Conservation (phyloP, 495 filamentous ascomycete genomes). For the Talaromyces adpressus region DNA sequence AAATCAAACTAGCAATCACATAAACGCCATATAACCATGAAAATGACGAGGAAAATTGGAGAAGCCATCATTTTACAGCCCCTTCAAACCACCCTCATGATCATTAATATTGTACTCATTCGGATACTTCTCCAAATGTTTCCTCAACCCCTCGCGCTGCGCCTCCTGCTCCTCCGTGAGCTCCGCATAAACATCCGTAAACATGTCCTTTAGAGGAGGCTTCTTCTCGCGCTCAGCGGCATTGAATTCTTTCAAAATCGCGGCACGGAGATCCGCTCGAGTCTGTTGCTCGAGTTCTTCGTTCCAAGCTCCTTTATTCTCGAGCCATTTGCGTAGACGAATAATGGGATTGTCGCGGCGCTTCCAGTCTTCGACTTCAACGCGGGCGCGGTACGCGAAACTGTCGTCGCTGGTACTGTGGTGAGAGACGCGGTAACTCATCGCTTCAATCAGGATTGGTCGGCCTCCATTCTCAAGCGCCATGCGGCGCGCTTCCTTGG, state of each 20-base stretch:
- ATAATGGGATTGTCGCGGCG: constrained; percentile 91
- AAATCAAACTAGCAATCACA: background rate
- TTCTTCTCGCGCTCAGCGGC: constrained; percentile 88
- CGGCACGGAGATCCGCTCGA: constrained; percentile 57
- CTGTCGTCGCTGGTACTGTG: constrained; percentile 98
- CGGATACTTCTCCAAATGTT: constrained; percentile 77
- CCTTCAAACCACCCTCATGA: constrained; percentile 70
- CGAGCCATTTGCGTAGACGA: constrained; percentile 85
- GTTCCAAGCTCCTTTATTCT: constrained; percentile 73
- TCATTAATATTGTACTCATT: constrained; percentile 82
- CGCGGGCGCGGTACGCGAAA: constrained; percentile 87
- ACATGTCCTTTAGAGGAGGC: constrained; percentile 68
- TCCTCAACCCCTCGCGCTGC: constrained; percentile 74
- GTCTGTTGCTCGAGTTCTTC: constrained; percentile 74
- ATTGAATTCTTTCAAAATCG: constrained; percentile 76
- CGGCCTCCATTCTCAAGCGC: constrained; percentile 71
- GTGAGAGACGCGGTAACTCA: constrained; percentile 96
- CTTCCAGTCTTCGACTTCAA: constrained; percentile 99
- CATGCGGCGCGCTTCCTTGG: constrained; percentile 65
- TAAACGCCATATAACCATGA: background rate
- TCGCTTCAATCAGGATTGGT: constrained; percentile 86
- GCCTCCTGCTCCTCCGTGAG: constrained; percentile 71
- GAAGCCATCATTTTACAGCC: constrained; percentile 30
- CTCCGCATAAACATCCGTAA: constrained; percentile 82
- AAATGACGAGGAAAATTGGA: background rate